A percentile compares a stretch with the other conserved stretches of the same genome.
phyloP scores from a whole-genome alignment of 1,139 yeast species.

The Kodamaea ohmeri region DNA sequence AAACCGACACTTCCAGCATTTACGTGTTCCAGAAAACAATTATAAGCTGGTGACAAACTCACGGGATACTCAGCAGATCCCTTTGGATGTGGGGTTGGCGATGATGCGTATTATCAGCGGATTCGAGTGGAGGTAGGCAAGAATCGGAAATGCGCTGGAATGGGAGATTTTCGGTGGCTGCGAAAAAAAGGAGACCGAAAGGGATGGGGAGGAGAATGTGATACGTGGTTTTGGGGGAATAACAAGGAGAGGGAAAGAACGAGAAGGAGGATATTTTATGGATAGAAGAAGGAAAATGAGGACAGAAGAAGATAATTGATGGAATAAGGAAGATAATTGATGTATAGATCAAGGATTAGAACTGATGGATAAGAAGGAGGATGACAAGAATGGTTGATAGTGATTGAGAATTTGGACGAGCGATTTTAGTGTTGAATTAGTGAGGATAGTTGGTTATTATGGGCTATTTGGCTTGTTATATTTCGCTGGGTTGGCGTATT shows the following conservation, averaged over 20 bases:
- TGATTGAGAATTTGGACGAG: not conserved
- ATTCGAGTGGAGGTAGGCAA: too few species aligned
- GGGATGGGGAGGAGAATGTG: too few species aligned
- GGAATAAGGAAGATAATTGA: not conserved
- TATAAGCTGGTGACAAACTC: conserved; percentile 55
- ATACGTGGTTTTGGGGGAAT: too few species aligned
- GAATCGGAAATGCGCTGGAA: too few species aligned
- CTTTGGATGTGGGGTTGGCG: conserved; percentile 43
- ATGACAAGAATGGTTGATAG: not conserved
- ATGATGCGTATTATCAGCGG: conserved; percentile 44
- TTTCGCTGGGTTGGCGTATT: conserved; percentile 53
- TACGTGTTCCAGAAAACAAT: conserved; percentile 45
- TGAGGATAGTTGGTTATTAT: too few species aligned
- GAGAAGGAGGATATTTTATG: conserved; percentile 10
- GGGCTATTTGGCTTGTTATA: too few species aligned
- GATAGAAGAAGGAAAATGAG: not conserved
- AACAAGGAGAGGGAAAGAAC: conserved; percentile 7
- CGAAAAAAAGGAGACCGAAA: too few species aligned
- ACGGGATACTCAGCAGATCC: conserved; percentile 59
- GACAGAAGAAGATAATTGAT: not conserved
- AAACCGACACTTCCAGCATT: conserved; percentile 43
- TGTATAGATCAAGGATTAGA: too few species aligned
- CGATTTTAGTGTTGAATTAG: too few species aligned
- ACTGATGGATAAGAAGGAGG: too few species aligned
- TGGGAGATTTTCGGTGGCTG: too few species aligned